Evolutionary conservation across 208 protist genomes (phyloP).

Genomic region (Wallacemonas collosoma): DNA sequence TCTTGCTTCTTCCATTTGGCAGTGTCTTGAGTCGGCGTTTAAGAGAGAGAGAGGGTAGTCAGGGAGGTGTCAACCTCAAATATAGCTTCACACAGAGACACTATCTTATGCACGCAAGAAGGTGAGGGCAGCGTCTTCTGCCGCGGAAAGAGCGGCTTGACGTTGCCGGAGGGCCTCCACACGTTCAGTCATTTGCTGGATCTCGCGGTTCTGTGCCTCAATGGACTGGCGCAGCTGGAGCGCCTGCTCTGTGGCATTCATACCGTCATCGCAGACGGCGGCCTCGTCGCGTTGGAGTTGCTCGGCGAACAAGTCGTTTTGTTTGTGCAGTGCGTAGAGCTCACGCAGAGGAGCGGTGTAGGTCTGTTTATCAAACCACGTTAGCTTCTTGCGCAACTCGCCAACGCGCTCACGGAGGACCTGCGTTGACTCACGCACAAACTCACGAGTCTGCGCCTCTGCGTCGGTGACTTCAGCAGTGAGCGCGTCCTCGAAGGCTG

Average conservation of each 20-base stretch:
- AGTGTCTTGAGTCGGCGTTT: too few relatives aligned
- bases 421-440: conserved; percentile 7
- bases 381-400: conserved; percentile 49
- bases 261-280: conserved; percentile 6
- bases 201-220: conserved; percentile 1
- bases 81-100: too few relatives aligned
- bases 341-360: conserved; percentile 42
- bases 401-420: conserved; percentile 24
- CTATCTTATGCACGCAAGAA: conserved; percentile 10
- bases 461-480: conserved; percentile 8
- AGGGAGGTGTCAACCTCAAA: too few relatives aligned
- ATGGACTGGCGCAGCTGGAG: conserved; percentile 25
- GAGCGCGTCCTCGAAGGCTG: conserved; percentile 1
- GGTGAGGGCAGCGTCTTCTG: conserved; percentile 19
- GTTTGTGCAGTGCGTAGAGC: conserved; percentile 25
- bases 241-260: conserved; percentile 10
- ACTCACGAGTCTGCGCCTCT: conserved; percentile 21
- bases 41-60: too few relatives aligned
- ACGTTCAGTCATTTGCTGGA: conserved; percentile 8
- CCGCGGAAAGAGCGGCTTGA: conserved; percentile 20
- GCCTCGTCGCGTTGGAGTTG: conserved; percentile 15
- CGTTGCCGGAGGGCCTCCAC: conserved; percentile 36
- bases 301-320: conserved; percentile 20
- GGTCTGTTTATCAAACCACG: conserved; percentile 49
- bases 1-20: too few relatives aligned